Evolutionary conservation across 2,329 filamentous ascomycete genomes (phyloP).

Genomic region (Zymoseptoria crescenta): DNA sequence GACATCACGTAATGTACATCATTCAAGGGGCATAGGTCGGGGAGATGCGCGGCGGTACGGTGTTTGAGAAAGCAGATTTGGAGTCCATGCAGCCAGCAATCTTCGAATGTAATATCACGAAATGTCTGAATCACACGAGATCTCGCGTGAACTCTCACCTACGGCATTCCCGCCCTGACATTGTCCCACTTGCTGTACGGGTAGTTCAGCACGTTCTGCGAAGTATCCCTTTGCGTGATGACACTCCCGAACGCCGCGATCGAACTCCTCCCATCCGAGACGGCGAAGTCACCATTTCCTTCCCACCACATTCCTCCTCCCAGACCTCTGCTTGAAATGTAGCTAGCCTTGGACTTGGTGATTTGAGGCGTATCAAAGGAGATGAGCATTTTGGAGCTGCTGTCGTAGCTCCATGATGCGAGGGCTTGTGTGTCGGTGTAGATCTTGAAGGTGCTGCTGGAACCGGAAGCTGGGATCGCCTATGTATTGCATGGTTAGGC

Average conservation of each 20-base stretch:
- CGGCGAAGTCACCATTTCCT: conserved; percentile 64
- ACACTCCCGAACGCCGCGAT: conserved; percentile 18
- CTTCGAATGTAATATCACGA: neutral
- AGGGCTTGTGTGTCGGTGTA: conserved; percentile 52
- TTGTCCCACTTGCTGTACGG: conserved; percentile 48
- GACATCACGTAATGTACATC: neutral
- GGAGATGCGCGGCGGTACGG: neutral
- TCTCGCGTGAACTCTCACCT: neutral
- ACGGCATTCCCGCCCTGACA: conserved; percentile 35
- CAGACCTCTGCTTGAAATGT: conserved; percentile 56
- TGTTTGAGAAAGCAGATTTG: neutral
- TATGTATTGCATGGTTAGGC: conserved; percentile 45
- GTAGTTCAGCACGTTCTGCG: conserved; percentile 44
- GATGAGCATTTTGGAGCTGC: conserved; percentile 56
- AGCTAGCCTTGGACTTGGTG: conserved; percentile 61
- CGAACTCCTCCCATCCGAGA: conserved; percentile 50
- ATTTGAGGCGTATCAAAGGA: conserved; percentile 64
- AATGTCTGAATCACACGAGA: neutral
- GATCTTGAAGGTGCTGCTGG: conserved; percentile 49
- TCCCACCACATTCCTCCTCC: conserved; percentile 96
- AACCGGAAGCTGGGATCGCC: conserved; percentile 43
- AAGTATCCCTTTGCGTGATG: conserved; percentile 28
- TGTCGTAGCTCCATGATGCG: conserved; percentile 71
- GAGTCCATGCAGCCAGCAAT: neutral
- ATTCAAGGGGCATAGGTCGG: neutral